Evolutionary conservation across 164 flowering plant species (phyloP).

Genomic region (Stephania yunnanensis): DNA sequence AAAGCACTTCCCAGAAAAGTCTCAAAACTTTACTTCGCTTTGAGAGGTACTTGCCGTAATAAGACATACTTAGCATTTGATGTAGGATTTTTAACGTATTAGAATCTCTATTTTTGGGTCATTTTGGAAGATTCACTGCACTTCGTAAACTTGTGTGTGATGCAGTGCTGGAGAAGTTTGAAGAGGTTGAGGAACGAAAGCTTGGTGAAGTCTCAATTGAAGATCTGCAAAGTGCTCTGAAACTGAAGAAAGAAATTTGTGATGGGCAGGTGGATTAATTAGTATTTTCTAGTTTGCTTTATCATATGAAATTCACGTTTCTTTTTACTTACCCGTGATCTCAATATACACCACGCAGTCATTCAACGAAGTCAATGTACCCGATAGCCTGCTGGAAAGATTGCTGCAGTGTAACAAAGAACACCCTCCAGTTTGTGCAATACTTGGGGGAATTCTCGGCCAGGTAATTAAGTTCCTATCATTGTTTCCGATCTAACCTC

Average conservation of each 20-base stretch:
- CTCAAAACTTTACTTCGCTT: slow-evolving; percentile 76
- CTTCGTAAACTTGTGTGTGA: not conserved
- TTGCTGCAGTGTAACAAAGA: slow-evolving; percentile 44
- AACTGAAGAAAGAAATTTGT: slow-evolving; percentile 68
- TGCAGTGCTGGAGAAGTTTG: slow-evolving; percentile 80
- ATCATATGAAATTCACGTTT: not conserved
- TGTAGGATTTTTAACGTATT: not conserved
- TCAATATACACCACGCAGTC: slow-evolving; percentile 35
- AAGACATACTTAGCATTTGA: not conserved
- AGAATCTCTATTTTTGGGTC: not conserved
- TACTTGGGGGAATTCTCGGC: slow-evolving; percentile 86
- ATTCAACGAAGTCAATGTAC: slow-evolving; percentile 58
- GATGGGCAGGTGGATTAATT: slow-evolving; percentile 42
- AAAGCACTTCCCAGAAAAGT: slow-evolving; percentile 53
- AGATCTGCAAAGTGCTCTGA: slow-evolving; percentile 63
- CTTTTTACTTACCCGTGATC: not conserved
- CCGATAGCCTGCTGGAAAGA: slow-evolving; percentile 70
- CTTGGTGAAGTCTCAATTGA: slow-evolving; percentile 55
- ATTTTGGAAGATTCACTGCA: not conserved
- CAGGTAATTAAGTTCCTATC: slow-evolving; percentile 46
- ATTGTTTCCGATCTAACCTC: not conserved
- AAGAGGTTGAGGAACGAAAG: slow-evolving; percentile 50
- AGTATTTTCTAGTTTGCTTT: not conserved
- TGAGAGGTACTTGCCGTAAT: slow-evolving; percentile 56
- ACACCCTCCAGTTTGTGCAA: slow-evolving; percentile 93